Conservation (phyloP, 2,329 filamentous ascomycete species). For the Myriosclerotinia curreyana region DNA sequence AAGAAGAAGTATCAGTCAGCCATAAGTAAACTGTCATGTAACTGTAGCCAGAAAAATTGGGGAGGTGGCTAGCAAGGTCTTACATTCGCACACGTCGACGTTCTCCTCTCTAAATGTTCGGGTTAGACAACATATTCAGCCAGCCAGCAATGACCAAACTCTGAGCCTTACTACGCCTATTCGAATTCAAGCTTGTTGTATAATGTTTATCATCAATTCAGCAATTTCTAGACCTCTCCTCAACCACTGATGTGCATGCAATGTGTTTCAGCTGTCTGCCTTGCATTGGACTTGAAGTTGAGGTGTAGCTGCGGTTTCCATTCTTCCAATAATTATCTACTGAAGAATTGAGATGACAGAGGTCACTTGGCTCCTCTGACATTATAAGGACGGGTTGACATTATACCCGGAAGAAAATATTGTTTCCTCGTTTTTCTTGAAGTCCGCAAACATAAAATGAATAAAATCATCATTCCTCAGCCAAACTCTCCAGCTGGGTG, state of each 20-base stretch:
- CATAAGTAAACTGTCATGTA: too few relatives aligned
- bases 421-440: neutral
- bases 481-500: conserved; percentile 9
- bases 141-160: neutral
- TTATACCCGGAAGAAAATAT: neutral
- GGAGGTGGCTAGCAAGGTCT: too few relatives aligned
- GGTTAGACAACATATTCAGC: neutral
- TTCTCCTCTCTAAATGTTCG: neutral
- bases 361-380: too few relatives aligned
- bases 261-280: neutral
- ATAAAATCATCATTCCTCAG: conserved; percentile 1
- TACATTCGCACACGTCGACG: neutral
- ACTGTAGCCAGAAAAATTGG: neutral
- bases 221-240: too few relatives aligned
- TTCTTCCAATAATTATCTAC: neutral
- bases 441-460: neutral
- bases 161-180: neutral
- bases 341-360: neutral
- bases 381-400: too few relatives aligned
- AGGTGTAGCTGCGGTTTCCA: neutral
- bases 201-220: too few relatives aligned
- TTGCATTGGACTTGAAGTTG: neutral
- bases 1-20: neutral
- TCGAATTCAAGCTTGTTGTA: neutral
- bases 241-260: neutral